Base-by-base conservation (phyloP, 169 alveolate genomes). In the Cystoisospora suis region DNA sequence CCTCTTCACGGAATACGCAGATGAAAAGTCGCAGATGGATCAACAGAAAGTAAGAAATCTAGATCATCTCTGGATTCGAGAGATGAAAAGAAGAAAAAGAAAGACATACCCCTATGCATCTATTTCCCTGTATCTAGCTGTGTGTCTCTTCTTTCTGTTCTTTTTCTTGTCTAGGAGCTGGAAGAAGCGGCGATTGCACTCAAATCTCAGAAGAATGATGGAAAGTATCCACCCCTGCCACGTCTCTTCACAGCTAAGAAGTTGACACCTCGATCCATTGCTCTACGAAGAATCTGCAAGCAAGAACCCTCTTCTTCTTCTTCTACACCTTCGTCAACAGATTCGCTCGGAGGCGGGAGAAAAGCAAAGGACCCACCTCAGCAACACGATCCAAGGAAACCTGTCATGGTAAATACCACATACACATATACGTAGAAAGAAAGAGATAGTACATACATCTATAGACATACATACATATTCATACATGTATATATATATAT, bases 221-320 rank as follows among this genome's bases (percentile, higher is more conserved):
- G 83, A 1, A 34, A 56, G 32, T n/a, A 40, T 12, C 83, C 83
- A 4, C 83, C 83, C 42, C 58, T 72, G 56, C 83, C 83, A 40
- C 83, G 46, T 5, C 56, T 72, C 9, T 72, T 72, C 83, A 72
- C 83, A 2, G 83, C 83, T n/a, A 72, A 40, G 27, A 38, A 4
- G 53, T 29, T 72, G 7, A 40, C 83, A 1, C 83, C 83, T 0
- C 53, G 83, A 17, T 72, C 83, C 32, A 72, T 40, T 5, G 83
- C 83, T 2, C 83, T 72, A 9, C 83, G 83, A 6, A 72, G 83
- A 72, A 72, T 72, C 27, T 72, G 83, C 83, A n/a, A 38, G 12
- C 83, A 72, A 40, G 56, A 72, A 3, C 58, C 47, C 27, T 44
- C 46, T 69, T 36, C 56, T 23, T 12, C 65, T 53, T 53, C 65